A percentile compares a stretch with the other conserved stretches of the same genome.
phyloP scores from a whole-genome alignment of 306 rosid species.

The Cucumis cinereus region DNA sequence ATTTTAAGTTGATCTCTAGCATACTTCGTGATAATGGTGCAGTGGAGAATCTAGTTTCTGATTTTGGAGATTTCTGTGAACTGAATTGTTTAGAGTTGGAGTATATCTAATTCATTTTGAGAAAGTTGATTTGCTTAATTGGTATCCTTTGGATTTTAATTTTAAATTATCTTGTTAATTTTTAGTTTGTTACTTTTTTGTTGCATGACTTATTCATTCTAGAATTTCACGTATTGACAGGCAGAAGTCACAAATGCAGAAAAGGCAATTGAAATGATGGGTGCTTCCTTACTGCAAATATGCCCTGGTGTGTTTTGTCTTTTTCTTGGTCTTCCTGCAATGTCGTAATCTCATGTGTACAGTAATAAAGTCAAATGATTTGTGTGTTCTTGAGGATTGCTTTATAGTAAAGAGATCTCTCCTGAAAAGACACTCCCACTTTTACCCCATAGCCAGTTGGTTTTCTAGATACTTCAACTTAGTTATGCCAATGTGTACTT shows the following conservation, averaged over 20 bases:
- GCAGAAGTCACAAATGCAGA: constrained; percentile 75
- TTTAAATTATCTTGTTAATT: neutral
- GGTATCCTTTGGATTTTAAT: neutral
- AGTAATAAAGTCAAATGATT: neutral
- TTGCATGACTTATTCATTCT: neutral
- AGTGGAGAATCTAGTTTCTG: neutral
- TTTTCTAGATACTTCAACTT: neutral
- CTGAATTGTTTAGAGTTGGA: neutral
- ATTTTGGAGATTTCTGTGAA: neutral
- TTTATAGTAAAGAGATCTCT: neutral
- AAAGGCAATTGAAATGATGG: constrained; percentile 64
- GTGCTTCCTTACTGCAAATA: constrained; percentile 57
- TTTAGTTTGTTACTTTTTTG: neutral
- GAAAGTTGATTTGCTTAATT: neutral
- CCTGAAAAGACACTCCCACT: neutral
- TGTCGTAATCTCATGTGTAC: neutral
- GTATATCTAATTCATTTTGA: neutral
- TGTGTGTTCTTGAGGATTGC: neutral
- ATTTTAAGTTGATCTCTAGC: neutral
- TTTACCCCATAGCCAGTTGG: neutral
- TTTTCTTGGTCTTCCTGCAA: constrained; percentile 6
- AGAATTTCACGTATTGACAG: constrained; percentile 15
- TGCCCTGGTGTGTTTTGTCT: constrained; percentile 42
- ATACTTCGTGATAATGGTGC: neutral
- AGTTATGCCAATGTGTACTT: neutral